Evolutionary conservation across 2,329 filamentous ascomycete species (phyloP).

Genomic region (Colletotrichum aenigma): DNA sequence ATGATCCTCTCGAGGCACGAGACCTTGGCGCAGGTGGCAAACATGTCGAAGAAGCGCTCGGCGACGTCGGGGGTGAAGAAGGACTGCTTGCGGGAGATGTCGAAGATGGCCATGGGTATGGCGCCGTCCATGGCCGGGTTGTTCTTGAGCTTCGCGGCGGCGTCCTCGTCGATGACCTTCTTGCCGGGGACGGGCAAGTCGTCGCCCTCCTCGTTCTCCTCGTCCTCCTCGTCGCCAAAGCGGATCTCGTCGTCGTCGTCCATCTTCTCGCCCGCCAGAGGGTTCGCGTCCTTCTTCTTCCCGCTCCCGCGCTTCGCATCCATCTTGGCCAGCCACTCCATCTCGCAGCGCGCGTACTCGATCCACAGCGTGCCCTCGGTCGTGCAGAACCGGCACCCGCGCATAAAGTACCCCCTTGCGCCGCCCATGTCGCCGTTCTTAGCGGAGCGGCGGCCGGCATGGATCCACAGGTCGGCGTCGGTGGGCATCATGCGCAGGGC

Average conservation of each 20-base stretch:
- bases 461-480: conserved; percentile 84
- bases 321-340: conserved; percentile 88
- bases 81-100: conserved; percentile 80
- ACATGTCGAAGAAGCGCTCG: conserved; percentile 81
- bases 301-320: conserved; percentile 71
- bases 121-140: conserved; percentile 91
- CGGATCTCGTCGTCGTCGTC: conserved; percentile 54
- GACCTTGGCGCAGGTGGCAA: conserved; percentile 71
- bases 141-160: conserved; percentile 61
- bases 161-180: conserved; percentile 54
- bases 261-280: conserved; percentile 50
- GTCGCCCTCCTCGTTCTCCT: conserved; percentile 42
- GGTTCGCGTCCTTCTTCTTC: conserved; percentile 57
- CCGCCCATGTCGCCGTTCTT: conserved; percentile 85
- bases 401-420: conserved; percentile 83
- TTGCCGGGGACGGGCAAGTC: conserved; percentile 49
- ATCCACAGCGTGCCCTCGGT: conserved; percentile 78
- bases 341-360: conserved; percentile 89
- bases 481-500: conserved; percentile 86
- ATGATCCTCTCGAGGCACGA: conserved; percentile 70
- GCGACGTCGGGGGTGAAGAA: conserved; percentile 70
- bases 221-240: conserved; percentile 50
- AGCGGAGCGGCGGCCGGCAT: conserved; percentile 80
- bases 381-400: conserved; percentile 89
- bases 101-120: conserved; percentile 91